Conservation (phyloP, 108 stramenopile genomes). For the Cyclotella baltica region DNA sequence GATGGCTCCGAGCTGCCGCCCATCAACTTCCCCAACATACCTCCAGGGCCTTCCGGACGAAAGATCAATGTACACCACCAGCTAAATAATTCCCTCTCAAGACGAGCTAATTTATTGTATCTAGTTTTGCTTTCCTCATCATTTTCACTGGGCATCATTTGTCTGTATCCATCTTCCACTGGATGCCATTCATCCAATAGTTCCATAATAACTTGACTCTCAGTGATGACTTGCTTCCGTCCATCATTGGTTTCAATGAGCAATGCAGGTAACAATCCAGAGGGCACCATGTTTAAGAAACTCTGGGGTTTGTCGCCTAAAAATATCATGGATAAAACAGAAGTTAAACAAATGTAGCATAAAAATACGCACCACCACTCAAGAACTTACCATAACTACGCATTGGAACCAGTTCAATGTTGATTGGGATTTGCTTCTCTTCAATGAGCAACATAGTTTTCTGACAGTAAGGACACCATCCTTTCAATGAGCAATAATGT, state of each 20-base stretch:
- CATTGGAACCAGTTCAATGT: slow-evolving; percentile 93
- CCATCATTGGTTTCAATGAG: slow-evolving; percentile 74
- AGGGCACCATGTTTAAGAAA: slow-evolving; percentile 88
- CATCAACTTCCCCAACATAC: slow-evolving; percentile 56
- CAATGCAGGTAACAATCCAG: slow-evolving; percentile 89
- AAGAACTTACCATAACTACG: slow-evolving; percentile 69
- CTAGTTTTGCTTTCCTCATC: slow-evolving; percentile 48
- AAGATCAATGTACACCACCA: slow-evolving; percentile 94
- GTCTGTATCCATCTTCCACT: slow-evolving; percentile 67
- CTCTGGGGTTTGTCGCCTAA: slow-evolving; percentile 83
- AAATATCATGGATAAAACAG: background rate
- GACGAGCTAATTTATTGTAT: slow-evolving; percentile 67
- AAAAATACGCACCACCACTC: no score
- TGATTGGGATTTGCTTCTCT: slow-evolving; percentile 90
- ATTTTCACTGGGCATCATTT: slow-evolving; percentile 79
- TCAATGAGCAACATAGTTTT: slow-evolving; percentile 88
- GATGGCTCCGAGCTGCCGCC: slow-evolving; percentile 64
- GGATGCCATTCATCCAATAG: slow-evolving; percentile 84
- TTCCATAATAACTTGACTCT: slow-evolving; percentile 92
- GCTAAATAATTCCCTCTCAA: slow-evolving; percentile 92
- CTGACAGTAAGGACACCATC: slow-evolving; percentile 65
- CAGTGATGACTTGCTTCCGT: slow-evolving; percentile 78
- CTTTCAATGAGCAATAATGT: background rate
- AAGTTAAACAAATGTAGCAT: no score
- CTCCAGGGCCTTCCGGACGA: slow-evolving; percentile 71